phyloP scores from a whole-genome alignment of 225 moss, liverwort and hornwort species.

The Pseudoscleropodium purum region DNA sequence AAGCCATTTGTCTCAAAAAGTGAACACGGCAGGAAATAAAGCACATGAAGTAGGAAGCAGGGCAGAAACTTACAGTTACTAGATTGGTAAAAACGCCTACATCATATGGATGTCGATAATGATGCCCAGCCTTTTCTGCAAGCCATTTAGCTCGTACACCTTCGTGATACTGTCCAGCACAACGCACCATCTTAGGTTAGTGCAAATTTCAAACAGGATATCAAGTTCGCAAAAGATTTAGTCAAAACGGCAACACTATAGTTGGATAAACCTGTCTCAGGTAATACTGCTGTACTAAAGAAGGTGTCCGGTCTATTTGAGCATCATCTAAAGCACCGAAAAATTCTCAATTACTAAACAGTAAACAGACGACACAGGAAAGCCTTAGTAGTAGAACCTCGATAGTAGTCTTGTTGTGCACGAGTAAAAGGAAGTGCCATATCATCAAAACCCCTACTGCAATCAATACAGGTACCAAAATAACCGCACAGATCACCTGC shows the following conservation, averaged over 20 bases:
- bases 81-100: conserved; percentile 62
- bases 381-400: conserved; percentile 43
- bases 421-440: conserved; percentile 83
- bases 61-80: conserved; percentile 46
- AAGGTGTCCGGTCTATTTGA: not conserved
- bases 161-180: conserved; percentile 77
- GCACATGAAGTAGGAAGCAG: not conserved
- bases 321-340: not conserved
- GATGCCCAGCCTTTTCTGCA: conserved; percentile 89
- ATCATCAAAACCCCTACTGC: conserved; percentile 77
- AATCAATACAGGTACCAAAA: conserved; percentile 72
- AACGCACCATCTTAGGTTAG: not conserved
- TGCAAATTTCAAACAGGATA: not conserved
- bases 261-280: not conserved
- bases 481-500: conserved; percentile 74
- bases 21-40: not conserved
- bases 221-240: not conserved
- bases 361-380: not conserved
- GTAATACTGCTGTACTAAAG: not conserved
- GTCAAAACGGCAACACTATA: not conserved
- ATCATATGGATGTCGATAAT: conserved; percentile 89
- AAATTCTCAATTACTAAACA: not conserved
- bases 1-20: not conserved
- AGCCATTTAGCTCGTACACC: conserved; percentile 97
- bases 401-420: conserved; percentile 96